Percentiles rank a stretch among this genome's conserved stretches.
Conservation (phyloP, 2,329 filamentous ascomycete genomes). For the Hypoxylon sp. region DNA sequence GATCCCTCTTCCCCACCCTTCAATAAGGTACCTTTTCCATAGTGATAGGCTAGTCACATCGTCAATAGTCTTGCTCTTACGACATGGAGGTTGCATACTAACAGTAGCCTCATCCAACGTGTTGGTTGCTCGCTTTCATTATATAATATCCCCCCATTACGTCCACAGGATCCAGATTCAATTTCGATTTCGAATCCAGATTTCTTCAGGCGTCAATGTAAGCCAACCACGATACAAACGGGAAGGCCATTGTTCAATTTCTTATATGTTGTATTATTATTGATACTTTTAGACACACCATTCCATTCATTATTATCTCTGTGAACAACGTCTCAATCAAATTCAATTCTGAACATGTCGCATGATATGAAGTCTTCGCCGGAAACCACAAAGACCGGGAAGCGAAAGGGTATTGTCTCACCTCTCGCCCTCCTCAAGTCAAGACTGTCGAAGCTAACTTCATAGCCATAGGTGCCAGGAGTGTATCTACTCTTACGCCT, state of each 20-base stretch:
- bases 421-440: not conserved
- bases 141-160: constrained; percentile 46
- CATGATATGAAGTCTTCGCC: constrained; percentile 47
- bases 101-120: constrained; percentile 35
- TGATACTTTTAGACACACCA: constrained; percentile 34
- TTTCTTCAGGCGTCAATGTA: not conserved
- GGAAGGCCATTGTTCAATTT: not conserved
- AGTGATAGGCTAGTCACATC: constrained; percentile 21
- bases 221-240: not conserved
- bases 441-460: constrained; percentile 25
- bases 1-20: constrained; percentile 3
- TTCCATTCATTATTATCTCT: constrained; percentile 25
- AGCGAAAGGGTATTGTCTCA: constrained; percentile 53
- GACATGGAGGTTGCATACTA: constrained; percentile 27
- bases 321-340: constrained; percentile 33
- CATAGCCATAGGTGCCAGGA: constrained; percentile 70
- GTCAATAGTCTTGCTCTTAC: constrained; percentile 7
- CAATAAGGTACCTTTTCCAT: constrained; percentile 9
- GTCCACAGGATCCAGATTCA: constrained; percentile 27
- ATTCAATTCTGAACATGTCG: constrained; percentile 40
- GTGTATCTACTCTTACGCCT: constrained; percentile 88
- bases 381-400: constrained; percentile 48
- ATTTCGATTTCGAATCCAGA: constrained; percentile 7
- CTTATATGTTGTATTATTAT: not conserved
- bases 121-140: constrained; percentile 25